phyloP scores from a whole-genome alignment of 495 filamentous ascomycete genomes.

The Lophiotrema nucula region DNA sequence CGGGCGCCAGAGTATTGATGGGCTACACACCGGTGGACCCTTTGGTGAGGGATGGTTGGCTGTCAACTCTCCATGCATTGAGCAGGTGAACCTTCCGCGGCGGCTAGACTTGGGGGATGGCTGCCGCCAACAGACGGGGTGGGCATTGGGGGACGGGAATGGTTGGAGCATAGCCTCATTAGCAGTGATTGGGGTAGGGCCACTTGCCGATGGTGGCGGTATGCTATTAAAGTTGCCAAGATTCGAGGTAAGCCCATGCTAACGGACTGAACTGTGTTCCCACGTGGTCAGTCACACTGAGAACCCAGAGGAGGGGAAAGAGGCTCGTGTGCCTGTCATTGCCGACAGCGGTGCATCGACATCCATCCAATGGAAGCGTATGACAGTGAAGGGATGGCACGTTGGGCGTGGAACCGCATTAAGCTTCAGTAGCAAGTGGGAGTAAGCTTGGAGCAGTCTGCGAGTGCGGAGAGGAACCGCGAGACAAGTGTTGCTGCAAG shows the following conservation, averaged over 20 bases:
- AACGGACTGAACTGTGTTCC: background rate
- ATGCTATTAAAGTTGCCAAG: too few species aligned
- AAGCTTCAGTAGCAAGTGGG: too few species aligned
- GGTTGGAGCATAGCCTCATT: background rate
- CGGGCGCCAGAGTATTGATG: too few species aligned
- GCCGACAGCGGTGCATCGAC: constrained; percentile 1
- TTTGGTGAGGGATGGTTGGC: too few species aligned
- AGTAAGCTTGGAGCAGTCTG: too few species aligned
- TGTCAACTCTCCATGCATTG: too few species aligned
- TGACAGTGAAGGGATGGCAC: too few species aligned
- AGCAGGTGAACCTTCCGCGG: too few species aligned
- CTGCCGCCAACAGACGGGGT: constrained; percentile 16
- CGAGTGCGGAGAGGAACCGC: background rate
- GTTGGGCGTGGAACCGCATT: too few species aligned
- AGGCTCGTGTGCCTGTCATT: constrained; percentile 3
- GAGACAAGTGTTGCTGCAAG: too few species aligned
- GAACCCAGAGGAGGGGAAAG: constrained; percentile 17
- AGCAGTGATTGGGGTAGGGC: constrained; percentile 1
- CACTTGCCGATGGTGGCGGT: background rate
- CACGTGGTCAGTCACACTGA: constrained; percentile 18
- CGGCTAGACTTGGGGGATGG: too few species aligned
- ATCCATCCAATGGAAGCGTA: background rate
- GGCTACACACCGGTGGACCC: too few species aligned
- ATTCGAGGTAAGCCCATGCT: background rate
- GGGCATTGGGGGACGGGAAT: constrained; percentile 6